Evolutionary conservation across 805 yeast genomes (phyloP), one percentile per base, ranked within the genome.

Genomic region (Candida endomychidarum): DNA sequence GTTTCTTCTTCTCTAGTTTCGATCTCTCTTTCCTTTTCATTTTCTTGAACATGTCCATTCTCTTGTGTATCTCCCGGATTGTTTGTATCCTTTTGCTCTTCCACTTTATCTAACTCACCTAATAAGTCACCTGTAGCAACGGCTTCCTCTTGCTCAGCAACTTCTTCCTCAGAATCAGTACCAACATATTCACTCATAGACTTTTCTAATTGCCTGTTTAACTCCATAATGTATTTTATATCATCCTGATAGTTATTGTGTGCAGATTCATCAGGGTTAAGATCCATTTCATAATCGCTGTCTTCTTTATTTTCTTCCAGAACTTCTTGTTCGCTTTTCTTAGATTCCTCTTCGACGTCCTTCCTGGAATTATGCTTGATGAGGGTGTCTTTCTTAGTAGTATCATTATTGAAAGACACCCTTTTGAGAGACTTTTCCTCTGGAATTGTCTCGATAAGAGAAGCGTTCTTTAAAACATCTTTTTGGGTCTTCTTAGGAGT

Each of bases 181-280:
- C 39, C 40, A 14, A 18, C 15, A 30, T 23, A 24, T 18, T 36
- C 47, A 15, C 22, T 25, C 42, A 47, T 26, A 3, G 47, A 43
- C 35, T 24, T 30, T 25, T 45, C 47, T 8, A 41, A 20, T 17
- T 36, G 19, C 17, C 25, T 31, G 27, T 48, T 47, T 24, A 47
- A 23, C 5, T 24, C 41, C 28, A 30, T 37, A 14, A 47, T 43
- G 23, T 36, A 31, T 8, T 20, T 22, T 5, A 47, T 39, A 12
- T 47, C 47, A 3, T 36, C 25, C 4, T 38, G 30, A 30, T 36
- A 45, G n/a, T 31, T 27, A 12, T 29, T 31, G 17, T 28, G 21
- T 2, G 8, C 29, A 3, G 37, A 39, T 16, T 22, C 29, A 34
- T 34, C 30, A 10, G 21, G 10, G 12, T 32, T 26, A 4, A 26